These are phyloP conservation scores for Punctularia strigosozonata DNA, from an alignment of 768 basidiomycete species.

Conservation along the genomic window DNA sequence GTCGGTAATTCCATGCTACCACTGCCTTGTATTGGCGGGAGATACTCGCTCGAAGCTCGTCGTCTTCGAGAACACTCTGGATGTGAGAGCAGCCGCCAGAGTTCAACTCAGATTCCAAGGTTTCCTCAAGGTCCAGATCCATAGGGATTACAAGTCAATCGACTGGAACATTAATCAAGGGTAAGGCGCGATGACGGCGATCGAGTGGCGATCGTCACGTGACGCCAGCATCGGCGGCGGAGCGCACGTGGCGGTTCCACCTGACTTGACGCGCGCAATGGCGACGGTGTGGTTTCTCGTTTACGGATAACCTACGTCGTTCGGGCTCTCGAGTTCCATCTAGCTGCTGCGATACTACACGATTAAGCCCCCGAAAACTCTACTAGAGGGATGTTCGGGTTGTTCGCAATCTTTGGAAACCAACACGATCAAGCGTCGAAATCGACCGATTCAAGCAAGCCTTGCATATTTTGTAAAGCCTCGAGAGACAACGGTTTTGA, in stretches of 20 bases:
- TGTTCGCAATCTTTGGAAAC: not conserved
- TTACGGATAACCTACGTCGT: not conserved
- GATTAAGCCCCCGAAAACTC: not conserved
- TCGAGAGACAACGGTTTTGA: conserved; percentile 20
- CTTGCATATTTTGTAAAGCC: conserved; percentile 22
- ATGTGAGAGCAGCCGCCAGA: conserved; percentile 29
- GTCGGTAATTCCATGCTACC: conserved; percentile 41
- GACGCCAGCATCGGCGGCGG: no score
- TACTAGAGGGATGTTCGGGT: no score
- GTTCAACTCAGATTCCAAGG: conserved; percentile 7
- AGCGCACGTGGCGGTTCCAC: no score
- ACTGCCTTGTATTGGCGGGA: conserved; percentile 42
- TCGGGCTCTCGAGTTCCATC: not conserved
- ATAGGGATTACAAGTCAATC: not conserved
- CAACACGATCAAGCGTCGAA: not conserved
- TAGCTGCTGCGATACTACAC: not conserved
- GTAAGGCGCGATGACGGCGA: not conserved
- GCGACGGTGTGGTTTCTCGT: no score
- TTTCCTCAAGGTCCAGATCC: not conserved
- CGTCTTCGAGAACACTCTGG: conserved; percentile 22
- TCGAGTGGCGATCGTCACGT: no score
- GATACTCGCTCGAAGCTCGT: conserved; percentile 15
- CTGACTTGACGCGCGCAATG: no score
- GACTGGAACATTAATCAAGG: not conserved
- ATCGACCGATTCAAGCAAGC: not conserved